phyloP scores from a whole-genome alignment of 306 rosid genomes.

The Gillenia trifoliata region DNA sequence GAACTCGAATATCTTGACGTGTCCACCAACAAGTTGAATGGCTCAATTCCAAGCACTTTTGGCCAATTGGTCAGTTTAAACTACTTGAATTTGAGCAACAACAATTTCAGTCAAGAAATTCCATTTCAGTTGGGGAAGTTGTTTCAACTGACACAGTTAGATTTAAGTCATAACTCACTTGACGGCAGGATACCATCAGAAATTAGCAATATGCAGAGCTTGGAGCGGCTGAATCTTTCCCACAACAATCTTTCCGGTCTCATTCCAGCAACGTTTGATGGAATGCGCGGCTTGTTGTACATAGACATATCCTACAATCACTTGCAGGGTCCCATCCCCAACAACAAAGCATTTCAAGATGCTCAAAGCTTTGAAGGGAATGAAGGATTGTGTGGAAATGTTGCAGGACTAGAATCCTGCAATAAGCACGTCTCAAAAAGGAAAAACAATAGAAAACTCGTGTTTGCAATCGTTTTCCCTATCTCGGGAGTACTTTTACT shows the following conservation, averaged over 20 bases:
- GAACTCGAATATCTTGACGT: neutral
- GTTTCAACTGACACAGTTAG: neutral
- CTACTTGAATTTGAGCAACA: constrained; percentile 13
- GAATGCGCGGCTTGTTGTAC: neutral
- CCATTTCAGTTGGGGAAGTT: constrained; percentile 7
- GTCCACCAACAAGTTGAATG: constrained; percentile 3
- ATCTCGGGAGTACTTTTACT: neutral
- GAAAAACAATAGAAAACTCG: neutral
- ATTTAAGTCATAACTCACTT: constrained; percentile 7
- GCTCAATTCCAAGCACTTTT: neutral
- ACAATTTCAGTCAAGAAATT: constrained; percentile 6
- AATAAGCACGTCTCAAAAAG: neutral
- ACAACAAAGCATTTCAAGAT: constrained; percentile 13
- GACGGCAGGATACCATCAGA: neutral
- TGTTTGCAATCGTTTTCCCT: neutral
- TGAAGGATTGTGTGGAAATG: constrained; percentile 14
- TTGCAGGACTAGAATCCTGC: constrained; percentile 13
- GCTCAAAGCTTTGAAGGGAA: constrained; percentile 1
- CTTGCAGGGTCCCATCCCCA: constrained; percentile 13
- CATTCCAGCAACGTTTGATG: constrained; percentile 2
- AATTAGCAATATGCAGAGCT: constrained; percentile 6
- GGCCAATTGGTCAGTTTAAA: neutral
- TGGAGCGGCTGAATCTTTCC: constrained; percentile 11
- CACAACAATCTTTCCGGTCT: constrained; percentile 3
- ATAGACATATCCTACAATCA: constrained; percentile 11